phyloP scores from a whole-genome alignment of 1,139 yeast species.

The Ogataea hybrid region DNA sequence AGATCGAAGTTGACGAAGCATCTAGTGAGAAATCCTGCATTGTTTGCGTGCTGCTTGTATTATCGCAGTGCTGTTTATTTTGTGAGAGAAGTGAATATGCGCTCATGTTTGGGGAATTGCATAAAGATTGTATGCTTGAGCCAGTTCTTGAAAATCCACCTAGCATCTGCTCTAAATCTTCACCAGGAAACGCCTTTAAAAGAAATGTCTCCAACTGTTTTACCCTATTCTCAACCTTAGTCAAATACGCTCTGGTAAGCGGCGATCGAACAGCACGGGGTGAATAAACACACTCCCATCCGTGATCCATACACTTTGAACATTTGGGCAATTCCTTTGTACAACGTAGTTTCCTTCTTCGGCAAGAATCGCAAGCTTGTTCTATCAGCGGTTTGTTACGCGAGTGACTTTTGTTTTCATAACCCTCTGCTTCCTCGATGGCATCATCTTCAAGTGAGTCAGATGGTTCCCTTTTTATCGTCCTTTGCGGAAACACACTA shows the following conservation, averaged over 20 bases:
- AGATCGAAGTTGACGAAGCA: not conserved
- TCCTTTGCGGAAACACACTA: slow-evolving; percentile 15
- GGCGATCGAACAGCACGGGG: slow-evolving; percentile 81
- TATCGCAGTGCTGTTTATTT: not conserved
- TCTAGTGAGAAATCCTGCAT: not conserved
- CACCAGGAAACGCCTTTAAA: slow-evolving; percentile 37
- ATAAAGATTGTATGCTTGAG: slow-evolving; percentile 11
- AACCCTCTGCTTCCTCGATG: slow-evolving; percentile 5
- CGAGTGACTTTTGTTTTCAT: not conserved
- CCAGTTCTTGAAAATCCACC: slow-evolving; percentile 19
- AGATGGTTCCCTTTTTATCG: slow-evolving; percentile 7
- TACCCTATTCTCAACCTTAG: slow-evolving; percentile 69
- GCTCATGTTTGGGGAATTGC: slow-evolving; percentile 13
- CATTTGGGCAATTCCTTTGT: slow-evolving; percentile 73
- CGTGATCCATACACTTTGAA: slow-evolving; percentile 68
- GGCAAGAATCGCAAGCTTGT: slow-evolving; percentile 54
- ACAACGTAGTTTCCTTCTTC: slow-evolving; percentile 56
- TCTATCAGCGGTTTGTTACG: slow-evolving; percentile 23
- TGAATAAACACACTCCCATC: slow-evolving; percentile 68
- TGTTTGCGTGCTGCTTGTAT: not conserved
- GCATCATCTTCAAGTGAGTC: slow-evolving; percentile 5
- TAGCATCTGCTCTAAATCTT: slow-evolving; percentile 41
- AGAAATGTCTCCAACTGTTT: slow-evolving; percentile 54
- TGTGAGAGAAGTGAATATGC: not conserved
- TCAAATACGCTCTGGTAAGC: slow-evolving; percentile 74